Evolutionary conservation across 371 early-diverging fungal species (phyloP), one percentile per base, ranked within the genome.

Genomic region (Mucor sp.): DNA sequence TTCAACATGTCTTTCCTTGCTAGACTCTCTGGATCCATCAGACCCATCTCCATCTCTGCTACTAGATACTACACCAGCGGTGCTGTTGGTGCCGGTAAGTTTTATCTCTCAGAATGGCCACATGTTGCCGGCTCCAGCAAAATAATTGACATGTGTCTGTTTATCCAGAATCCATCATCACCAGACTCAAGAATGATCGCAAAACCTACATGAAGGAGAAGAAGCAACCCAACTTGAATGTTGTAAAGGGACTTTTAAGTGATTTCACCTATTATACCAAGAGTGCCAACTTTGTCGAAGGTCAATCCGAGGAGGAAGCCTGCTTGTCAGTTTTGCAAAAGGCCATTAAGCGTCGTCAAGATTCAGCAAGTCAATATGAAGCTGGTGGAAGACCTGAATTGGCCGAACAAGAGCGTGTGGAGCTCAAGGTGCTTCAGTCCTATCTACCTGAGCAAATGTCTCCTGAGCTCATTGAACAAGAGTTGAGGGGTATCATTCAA

Each of bases 361-460:
- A 94, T 30, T 89, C 94, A 15, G 81, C 91, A 30, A 37, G 62
- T 43, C 83, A 82, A 60, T 94, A 85, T 71, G 68, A 70, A 27
- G 74, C 75, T 12, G 93, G 89, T 14, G 86, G 85, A 6, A 78
- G 94, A 39, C 75, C 80, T 15, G 93, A 94, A 44, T 78, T 93
- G 33, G 92, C 88, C 0, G 81, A 70, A 3, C 80, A 83, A 21
- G 94, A 94, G 66, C 60, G 76, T 32, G 72, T 63, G 12, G 93
- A 92, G 73, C 67, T 91, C 17, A 74, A 69, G 6, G 79, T 93
- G n/a, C 74, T 94, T 50, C 70, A 80, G 55, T 62, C 74, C 3
- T 94, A 94, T 70, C 60, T 94, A 66, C 94, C 94, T 5, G 76
- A 78, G 35, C 90, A 88, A 76, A 86, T 93, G 80, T 77, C 87